phyloP scores from a whole-genome alignment of 805 yeast species.

The Teunomyces atbi region DNA sequence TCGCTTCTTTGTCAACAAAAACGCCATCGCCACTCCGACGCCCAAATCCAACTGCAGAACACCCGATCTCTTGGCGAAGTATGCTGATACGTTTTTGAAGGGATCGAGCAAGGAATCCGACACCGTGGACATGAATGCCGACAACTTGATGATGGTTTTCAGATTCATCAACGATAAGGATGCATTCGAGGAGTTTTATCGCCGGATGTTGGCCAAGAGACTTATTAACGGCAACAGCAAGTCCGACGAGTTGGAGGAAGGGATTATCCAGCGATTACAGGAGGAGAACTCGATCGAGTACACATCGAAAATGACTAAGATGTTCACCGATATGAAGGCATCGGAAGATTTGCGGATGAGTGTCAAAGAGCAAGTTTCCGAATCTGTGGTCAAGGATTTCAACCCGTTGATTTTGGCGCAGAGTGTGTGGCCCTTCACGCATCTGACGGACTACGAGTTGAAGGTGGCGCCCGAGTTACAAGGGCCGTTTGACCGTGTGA shows the following conservation, averaged over 20 bases:
- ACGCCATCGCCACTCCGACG: constrained; percentile 71
- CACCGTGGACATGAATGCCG: constrained; percentile 69
- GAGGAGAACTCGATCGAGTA: constrained; percentile 90
- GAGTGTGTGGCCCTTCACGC: constrained; percentile 81
- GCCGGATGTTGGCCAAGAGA: constrained; percentile 85
- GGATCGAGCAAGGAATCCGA: constrained; percentile 70
- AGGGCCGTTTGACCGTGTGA: constrained; percentile 64
- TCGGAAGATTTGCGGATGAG: constrained; percentile 70
- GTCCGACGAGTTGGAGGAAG: constrained; percentile 81
- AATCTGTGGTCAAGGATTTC: constrained; percentile 47
- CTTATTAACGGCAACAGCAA: constrained; percentile 83
- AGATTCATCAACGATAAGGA: constrained; percentile 90
- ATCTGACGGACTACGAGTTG: constrained; percentile 36
- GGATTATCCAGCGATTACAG: constrained; percentile 80
- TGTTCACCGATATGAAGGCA: constrained; percentile 92
- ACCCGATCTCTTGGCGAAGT: constrained; percentile 88
- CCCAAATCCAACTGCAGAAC: constrained; percentile 68
- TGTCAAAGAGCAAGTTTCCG: constrained; percentile 46
- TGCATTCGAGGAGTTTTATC: constrained; percentile 89
- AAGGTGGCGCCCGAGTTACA: constrained; percentile 68
- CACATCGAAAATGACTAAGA: constrained; percentile 88
- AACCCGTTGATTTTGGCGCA: constrained; percentile 80
- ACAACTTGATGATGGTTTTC: constrained; percentile 83
- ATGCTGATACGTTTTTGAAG: constrained; percentile 79
- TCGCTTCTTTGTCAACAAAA: constrained; percentile 75